phyloP scores from a whole-genome alignment of 495 filamentous ascomycete species.

The Jackrogersella multiformis region DNA sequence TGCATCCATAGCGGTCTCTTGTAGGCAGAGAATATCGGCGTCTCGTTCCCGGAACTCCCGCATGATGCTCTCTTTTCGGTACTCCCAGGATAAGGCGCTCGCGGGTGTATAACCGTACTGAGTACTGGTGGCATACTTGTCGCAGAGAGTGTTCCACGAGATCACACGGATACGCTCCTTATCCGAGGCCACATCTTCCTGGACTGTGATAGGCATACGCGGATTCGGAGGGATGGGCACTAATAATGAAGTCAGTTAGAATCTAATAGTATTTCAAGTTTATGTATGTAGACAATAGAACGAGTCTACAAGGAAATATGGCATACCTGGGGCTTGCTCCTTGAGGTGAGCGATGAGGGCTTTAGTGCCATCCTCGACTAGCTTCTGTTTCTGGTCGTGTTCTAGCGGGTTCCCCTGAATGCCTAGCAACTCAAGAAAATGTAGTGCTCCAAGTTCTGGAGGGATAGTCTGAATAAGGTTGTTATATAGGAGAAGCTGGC shows the following conservation, averaged over 20 bases:
- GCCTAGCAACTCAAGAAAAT: conserved; percentile 85
- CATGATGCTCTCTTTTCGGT: conserved; percentile 81
- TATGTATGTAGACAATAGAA: neutral
- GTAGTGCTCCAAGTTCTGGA: conserved; percentile 85
- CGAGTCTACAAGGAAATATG: neutral
- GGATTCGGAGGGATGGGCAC: conserved; percentile 73
- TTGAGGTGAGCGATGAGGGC: conserved; percentile 82
- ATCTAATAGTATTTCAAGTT: neutral
- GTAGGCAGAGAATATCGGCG: conserved; percentile 89
- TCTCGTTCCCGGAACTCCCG: conserved; percentile 79
- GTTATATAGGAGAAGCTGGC: conserved; percentile 82
- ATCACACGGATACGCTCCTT: conserved; percentile 74
- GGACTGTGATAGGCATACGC: conserved; percentile 56
- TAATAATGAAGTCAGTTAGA: conserved; percentile 46
- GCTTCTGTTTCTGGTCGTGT: conserved; percentile 72
- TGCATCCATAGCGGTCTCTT: conserved; percentile 89
- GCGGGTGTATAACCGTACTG: conserved; percentile 91
- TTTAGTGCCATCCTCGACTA: conserved; percentile 87
- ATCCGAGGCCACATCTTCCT: conserved; percentile 57
- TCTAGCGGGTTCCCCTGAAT: conserved; percentile 91
- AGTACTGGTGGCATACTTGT: conserved; percentile 82
- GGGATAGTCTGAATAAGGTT: conserved; percentile 86
- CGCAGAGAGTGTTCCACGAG: conserved; percentile 94
- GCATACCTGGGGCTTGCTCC: conserved; percentile 83
- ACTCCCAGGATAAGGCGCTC: conserved; percentile 82